Evolutionary conservation across 768 basidiomycete species (phyloP), one percentile per base, ranked within the genome.

Genomic region (Psilocybe cubensis): DNA sequence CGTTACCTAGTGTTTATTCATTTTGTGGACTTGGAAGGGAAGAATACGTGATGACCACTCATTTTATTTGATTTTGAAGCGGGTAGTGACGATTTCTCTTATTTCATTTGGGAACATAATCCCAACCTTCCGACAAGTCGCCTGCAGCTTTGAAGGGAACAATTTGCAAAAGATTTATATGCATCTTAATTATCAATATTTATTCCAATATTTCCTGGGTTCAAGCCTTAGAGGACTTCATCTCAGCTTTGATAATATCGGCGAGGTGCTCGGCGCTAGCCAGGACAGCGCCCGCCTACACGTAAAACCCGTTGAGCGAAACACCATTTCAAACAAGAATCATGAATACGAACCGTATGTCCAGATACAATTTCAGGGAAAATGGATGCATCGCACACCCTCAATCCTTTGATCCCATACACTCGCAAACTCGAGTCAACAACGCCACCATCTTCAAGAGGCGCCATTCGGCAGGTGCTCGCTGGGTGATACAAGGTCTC

Each of bases 401-500:
- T 68, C 61, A 80, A 60, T 2, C 75, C 76, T 21, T 71, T 63
- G 29, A 82, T 66, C 1, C 78, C 80, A 61, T 80, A 77, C 10
- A 82, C 79, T 1, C 75, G 70, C 35, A 80, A 64, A 40, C 72
- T 68, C 4, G 73, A 69, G 60, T 80, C 76, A 5, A 82, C 79
- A n/a, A 80, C 79, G 5, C 80, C 79, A 4, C 71, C 67, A 24
- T 75, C 69, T 18, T 68, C 68, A 9, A 64, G 60, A 17, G 76
- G 74, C 11, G 78, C 78, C 78, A 80, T 82, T 21, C 78, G 71
- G 52, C 79, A 80, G 9, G 78, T 79, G 53, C 75, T 70, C 10
- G 74, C 57, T 0, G 79, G 79, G 60, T 82, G 80, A 54, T 80
- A 81, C 28, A 79, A 61, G 1, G 79, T 82, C 59, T 80, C 77